These are phyloP conservation scores for Alloteropsis semialata DNA, from an alignment of 176 grass and related monocot species.

Conservation along the genomic window DNA sequence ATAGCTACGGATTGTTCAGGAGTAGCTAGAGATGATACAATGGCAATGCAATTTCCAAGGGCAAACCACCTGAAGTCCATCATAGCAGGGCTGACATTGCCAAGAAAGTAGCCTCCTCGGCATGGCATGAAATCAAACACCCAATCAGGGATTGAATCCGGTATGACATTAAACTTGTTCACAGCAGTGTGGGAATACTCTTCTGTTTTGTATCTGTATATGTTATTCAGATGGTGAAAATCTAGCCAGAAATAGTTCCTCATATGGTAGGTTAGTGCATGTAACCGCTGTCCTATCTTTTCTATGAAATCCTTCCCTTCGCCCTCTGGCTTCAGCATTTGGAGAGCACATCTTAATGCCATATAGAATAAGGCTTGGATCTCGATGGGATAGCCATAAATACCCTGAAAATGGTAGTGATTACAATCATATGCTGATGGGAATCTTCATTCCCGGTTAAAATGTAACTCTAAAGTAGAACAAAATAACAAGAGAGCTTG, in stretches of 20 bases:
- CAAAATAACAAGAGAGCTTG: neutral
- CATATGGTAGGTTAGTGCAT: constrained; percentile 91
- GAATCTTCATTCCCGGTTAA: neutral
- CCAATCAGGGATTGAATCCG: constrained; percentile 96
- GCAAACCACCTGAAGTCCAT: constrained; percentile 99
- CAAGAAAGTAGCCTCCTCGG: constrained; percentile 85
- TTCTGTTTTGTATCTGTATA: constrained; percentile 97
- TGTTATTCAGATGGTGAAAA: constrained; percentile 79
- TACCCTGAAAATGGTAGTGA: constrained; percentile 52
- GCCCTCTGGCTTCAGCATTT: constrained; percentile 78
- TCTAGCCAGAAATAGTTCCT: constrained; percentile 97
- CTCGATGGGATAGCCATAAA: constrained; percentile 97
- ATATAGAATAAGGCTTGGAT: constrained; percentile 97
- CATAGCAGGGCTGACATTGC: constrained; percentile 88
- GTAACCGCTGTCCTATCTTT: constrained; percentile 72
- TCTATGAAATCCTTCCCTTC: constrained; percentile 86
- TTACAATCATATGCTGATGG: neutral
- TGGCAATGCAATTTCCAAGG: constrained; percentile 90
- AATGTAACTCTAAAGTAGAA: neutral
- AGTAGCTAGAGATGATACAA: constrained; percentile 83
- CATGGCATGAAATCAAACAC: constrained; percentile 95
- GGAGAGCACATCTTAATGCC: constrained; percentile 75
- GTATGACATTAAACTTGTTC: constrained; percentile 97
- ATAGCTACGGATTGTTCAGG: constrained; percentile 88
- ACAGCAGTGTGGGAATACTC: constrained; percentile 96